Evolutionary conservation across 108 stramenopile genomes (phyloP).

Genomic region (Cyclotella atomus): DNA sequence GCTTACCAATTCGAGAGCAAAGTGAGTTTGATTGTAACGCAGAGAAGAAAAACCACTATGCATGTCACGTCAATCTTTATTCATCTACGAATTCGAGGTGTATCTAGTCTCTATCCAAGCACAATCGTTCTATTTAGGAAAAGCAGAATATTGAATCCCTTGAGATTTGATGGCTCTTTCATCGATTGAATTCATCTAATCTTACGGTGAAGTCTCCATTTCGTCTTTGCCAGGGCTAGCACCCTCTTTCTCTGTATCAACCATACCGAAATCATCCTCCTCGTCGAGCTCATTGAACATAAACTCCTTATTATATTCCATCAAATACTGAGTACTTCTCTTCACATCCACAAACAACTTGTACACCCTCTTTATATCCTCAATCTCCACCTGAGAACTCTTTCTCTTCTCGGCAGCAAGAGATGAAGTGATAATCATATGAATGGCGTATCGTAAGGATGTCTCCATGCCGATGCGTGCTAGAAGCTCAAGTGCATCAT

Average conservation of each 20-base stretch:
- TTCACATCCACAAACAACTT: constrained; percentile 97
- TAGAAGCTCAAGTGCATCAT: constrained; percentile 94
- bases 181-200: neutral
- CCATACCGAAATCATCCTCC: constrained; percentile 47
- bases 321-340: constrained; percentile 96
- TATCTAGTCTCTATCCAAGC: neutral
- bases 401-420: constrained; percentile 91
- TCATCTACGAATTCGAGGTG: neutral
- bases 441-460: constrained; percentile 97
- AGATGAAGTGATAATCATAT: constrained; percentile 96
- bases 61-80: constrained; percentile 4
- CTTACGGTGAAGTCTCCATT: constrained; percentile 39
- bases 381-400: constrained; percentile 83
- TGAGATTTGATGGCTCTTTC: neutral
- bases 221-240: constrained; percentile 1
- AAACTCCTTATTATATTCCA: constrained; percentile 98
- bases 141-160: neutral
- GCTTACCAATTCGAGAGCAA: too few relatives aligned
- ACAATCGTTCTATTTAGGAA: neutral
- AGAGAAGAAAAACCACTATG: neutral
- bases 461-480: constrained; percentile 97
- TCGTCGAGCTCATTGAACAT: constrained; percentile 90
- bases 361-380: constrained; percentile 91
- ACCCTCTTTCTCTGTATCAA: constrained; percentile 14
- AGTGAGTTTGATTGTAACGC: too few relatives aligned